Evolutionary conservation across 2,329 filamentous ascomycete species (phyloP), one percentile per base, ranked within the genome.

Genomic region (Amesomyces nigricolor): DNA sequence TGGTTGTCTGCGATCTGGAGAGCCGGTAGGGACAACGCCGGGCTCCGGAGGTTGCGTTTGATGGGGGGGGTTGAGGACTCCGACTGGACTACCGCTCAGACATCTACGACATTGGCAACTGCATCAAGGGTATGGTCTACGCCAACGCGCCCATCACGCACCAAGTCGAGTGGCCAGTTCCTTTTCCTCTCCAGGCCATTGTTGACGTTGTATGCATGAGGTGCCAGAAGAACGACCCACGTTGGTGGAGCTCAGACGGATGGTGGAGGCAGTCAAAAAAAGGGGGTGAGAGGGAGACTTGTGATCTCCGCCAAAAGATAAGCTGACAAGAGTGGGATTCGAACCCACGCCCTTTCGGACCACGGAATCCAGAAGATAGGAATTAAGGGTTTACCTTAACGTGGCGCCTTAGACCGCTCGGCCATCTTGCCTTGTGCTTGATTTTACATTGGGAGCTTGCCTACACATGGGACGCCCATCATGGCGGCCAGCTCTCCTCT

Each of bases 1-100:
- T 68, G 26, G 56, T 66, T 6, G 46, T 67, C 19, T 63, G 59
- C 54, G 66, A 67, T 42, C 60, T 67, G 7, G 66, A 67, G 47
- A 54, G 64, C 39, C 64, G 60, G 5, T 67, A 64, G 66, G 66
- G 66, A 26, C n/a, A 62, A 37, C 53, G 62, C 3, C 44, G 10
- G 1, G 62, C 65, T 3, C 65, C 66, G 13, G 65, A 67, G 56
- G 22, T 67, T 14, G 43, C 62, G 16, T 58, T 44, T 16, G 43
- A 63, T 11, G 61, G 58, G 1, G 1, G 51, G 19, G 5, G 1
- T 39, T 14, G 55, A 54, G 13, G 54, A 59, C 37, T 49, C 57
- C 22, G 59, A 57, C 10, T 61, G 59, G 59, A 51, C 16, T 5
- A n/a, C 26, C 13, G 29, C n/a, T 66, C 65, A 3, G 66, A 67